Base-by-base conservation (phyloP, 2,329 filamentous ascomycete genomes). In the Paramyrothecium sp. region DNA sequence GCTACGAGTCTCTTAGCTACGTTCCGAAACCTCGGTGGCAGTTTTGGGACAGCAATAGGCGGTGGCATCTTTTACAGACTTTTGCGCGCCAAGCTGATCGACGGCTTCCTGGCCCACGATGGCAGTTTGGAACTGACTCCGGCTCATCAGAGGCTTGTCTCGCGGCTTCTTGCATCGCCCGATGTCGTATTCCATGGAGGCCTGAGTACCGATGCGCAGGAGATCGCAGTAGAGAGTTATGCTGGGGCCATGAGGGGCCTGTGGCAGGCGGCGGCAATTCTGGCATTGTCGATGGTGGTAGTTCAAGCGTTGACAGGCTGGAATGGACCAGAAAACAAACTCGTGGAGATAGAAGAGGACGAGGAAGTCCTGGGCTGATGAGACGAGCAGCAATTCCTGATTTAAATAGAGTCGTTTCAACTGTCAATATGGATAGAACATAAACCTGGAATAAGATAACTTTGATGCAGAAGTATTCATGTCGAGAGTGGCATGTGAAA, bases 11-110 rank as follows among this genome's bases (percentile, higher is more conserved):
- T 96, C 47, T 74, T 94, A 3, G 85, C 88, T 26, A 96, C 91
- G 1, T 94, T 94, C 73, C 83, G 92, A 3, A 90, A 90, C 5
- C 93, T 95, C 61, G 89, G 90, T 0, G 90, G 90, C 16, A 89
- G 86, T 54, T 95, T 96, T 64, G 91, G 91, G 3, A 89, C 88
- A 1, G 86, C 91, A 0, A 89, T 94, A 51, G 90, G 90, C 2
- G 91, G 91, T 3, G 91, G 91, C 0, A 78, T 90, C 54, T 94
- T 93, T 68, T 79, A 82, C 46, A 82, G 90, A 5, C 77, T 85
- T 2, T 72, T 94, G 33, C 77, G 80, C 50, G 72, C 64, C 2
- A 75, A 78, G 0, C 76, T 94, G 2, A 75, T 79, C n/a, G 65
- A 72, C 0, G 84, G 85, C 0, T 92, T 91, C 61, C 68, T 71